Evolutionary conservation across 2,329 filamentous ascomycete genomes (phyloP).

Genomic region (Bertia moriformis): DNA sequence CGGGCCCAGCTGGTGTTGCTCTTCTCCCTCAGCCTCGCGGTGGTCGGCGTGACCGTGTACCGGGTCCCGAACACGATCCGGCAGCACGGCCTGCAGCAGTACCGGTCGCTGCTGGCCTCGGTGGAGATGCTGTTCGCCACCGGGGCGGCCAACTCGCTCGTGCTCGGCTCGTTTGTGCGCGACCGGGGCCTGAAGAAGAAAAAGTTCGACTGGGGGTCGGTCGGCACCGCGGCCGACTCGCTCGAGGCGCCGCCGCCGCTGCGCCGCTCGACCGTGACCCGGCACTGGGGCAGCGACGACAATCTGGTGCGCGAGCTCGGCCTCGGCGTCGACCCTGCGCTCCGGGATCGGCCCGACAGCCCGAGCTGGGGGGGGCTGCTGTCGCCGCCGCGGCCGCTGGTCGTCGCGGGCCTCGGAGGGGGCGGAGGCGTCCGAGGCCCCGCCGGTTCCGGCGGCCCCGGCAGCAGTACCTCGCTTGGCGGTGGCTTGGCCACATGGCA

Average conservation of each 20-base stretch:
- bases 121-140: slow-evolving; percentile 82
- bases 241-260: slow-evolving; percentile 15
- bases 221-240: slow-evolving; percentile 31
- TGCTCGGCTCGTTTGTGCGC: slow-evolving; percentile 82
- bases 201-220: slow-evolving; percentile 58
- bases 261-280: slow-evolving; percentile 36
- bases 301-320: slow-evolving; percentile 74
- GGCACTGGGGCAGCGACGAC: slow-evolving; percentile 78
- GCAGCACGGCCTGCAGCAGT: slow-evolving; percentile 62
- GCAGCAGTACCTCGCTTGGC: too few relatives aligned
- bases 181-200: slow-evolving; percentile 82
- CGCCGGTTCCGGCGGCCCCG: neutral
- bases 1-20: slow-evolving; percentile 68
- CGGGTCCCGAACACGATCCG: slow-evolving; percentile 67
- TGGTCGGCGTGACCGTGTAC: slow-evolving; percentile 68
- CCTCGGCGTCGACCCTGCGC: slow-evolving; percentile 42
- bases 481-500: too few relatives aligned
- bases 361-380: too few relatives aligned
- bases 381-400: too few relatives aligned
- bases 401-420: too few relatives aligned
- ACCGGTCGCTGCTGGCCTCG: slow-evolving; percentile 76
- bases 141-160: slow-evolving; percentile 71
- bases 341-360: slow-evolving; percentile 22
- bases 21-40: slow-evolving; percentile 70
- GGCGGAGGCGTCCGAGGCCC: too few relatives aligned